phyloP scores from a whole-genome alignment of 148 eudicot species.

The Pouteria glomerata region DNA sequence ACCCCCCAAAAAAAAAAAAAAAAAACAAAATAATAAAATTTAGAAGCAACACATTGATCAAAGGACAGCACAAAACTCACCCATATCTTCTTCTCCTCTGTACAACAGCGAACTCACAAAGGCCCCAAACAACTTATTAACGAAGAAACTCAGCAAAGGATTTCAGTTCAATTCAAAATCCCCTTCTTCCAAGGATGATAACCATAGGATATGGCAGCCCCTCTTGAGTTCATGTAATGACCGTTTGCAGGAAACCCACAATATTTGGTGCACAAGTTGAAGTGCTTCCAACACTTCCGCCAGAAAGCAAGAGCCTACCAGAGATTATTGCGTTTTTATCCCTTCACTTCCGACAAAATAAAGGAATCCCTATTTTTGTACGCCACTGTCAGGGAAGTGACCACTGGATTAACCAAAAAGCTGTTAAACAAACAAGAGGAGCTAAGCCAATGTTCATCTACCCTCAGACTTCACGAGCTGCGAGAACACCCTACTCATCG shows the following conservation, averaged over 20 bases:
- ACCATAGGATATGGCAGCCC: conserved; percentile 3
- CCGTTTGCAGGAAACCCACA: not conserved
- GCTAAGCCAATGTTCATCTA: conserved; percentile 28
- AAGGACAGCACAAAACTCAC: not conserved
- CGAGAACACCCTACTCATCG: conserved; percentile 84
- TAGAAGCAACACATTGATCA: not conserved
- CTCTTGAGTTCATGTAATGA: conserved; percentile 1
- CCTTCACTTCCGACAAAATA: not conserved
- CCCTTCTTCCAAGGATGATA: not conserved
- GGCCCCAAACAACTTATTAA: not conserved
- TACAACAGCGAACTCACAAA: not conserved
- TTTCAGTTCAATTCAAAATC: not conserved
- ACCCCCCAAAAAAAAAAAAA: not conserved
- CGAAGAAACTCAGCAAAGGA: not conserved
- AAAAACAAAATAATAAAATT: not conserved
- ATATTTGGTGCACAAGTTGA: not conserved
- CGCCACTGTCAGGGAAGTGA: too few relatives aligned
- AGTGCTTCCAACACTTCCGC: conserved; percentile 1
- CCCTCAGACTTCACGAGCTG: conserved; percentile 74
- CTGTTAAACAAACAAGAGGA: not conserved
- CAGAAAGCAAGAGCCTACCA: not conserved
- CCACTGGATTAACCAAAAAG: conserved; percentile 1
- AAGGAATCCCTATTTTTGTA: not conserved
- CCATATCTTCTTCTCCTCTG: not conserved
- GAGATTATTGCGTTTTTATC: not conserved